Evolutionary conservation across 2,329 filamentous ascomycete species (phyloP), one percentile per base, ranked within the genome.

Genomic region (Aureobasidium lini): DNA sequence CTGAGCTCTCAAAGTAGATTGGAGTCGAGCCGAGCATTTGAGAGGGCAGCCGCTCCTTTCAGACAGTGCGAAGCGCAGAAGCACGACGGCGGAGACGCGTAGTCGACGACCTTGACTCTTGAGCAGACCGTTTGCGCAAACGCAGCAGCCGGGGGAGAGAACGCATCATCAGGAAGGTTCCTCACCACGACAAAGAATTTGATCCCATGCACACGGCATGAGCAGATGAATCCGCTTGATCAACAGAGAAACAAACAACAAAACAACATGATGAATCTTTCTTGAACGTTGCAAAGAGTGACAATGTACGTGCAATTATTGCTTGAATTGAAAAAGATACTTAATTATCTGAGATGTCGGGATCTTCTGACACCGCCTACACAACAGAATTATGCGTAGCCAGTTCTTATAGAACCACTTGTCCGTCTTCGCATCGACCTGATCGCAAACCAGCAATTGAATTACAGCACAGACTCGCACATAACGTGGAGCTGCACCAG

Each of bases 281-380:
- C 9, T 28, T 52, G 11, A 7, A 16, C 28, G 29, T 1, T 16
- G 42, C 8, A 44, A 47, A 36, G 13, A 9, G 34, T 36, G 34
- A 36, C 8, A 2, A 2, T 9, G 34, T 9, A 36, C 8, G 13
- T 36, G 13, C 8, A 9, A 9, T 36, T 4, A 7, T 36, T n/a
- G n/a, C 18, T 31, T 15, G 32, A 9, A 46, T 28, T 47, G 31
- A 34, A 48, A n/a, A 23, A 49, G 11, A 36, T 52, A 52, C 48
- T 52, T 29, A 52, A 28, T 48, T 31, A 31, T 29, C 32, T 39
- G 32, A 39, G 42, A 57, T 91, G 87, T 91, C 68, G 78, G 85
- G 81, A 82, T 77, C 86, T 84, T 91, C 88, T 91, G 88, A 92
- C 88, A 85, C 88, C 84, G 86, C 84, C 86, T 82, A 81, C 82